Evolutionary conservation across 2,329 filamentous ascomycete genomes (phyloP).

Genomic region (Periconia macrospinosa): DNA sequence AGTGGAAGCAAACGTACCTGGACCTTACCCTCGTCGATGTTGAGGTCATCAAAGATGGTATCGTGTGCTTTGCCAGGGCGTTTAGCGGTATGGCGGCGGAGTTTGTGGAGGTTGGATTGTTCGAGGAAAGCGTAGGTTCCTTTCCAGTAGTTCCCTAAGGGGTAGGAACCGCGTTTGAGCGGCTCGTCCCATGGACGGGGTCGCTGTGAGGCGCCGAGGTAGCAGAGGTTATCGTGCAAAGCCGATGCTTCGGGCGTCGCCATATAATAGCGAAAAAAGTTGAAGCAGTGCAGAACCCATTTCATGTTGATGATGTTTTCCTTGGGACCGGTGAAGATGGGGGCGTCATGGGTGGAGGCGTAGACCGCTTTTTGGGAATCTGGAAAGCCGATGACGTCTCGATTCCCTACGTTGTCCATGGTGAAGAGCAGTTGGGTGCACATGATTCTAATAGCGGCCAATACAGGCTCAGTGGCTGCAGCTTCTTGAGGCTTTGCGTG

Average conservation of each 20-base stretch:
- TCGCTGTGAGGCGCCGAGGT: constrained; percentile 39
- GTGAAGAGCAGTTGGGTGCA: constrained; percentile 35
- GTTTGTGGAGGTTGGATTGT: constrained; percentile 13
- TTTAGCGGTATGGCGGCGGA: constrained; percentile 23
- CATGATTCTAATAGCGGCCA: constrained; percentile 38
- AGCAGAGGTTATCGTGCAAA: constrained; percentile 39
- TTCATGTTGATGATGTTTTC: constrained; percentile 47
- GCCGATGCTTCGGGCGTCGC: constrained; percentile 41
- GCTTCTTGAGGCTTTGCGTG: constrained; percentile 4
- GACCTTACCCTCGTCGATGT: constrained; percentile 30
- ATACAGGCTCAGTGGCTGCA: constrained; percentile 10
- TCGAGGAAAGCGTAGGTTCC: constrained; percentile 52
- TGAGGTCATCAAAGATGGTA: constrained; percentile 32
- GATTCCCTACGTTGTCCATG: constrained; percentile 35
- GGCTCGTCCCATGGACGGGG: constrained; percentile 49
- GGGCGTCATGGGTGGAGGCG: constrained; percentile 28
- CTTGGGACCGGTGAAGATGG: constrained; percentile 46
- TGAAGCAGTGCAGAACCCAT: constrained; percentile 52
- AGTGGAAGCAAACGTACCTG: constrained; percentile 25
- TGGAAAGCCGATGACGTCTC: no score
- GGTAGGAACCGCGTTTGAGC: constrained; percentile 36
- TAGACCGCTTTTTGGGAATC: constrained; percentile 52
- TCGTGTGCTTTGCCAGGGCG: constrained; percentile 3
- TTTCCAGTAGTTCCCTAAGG: constrained; percentile 52
- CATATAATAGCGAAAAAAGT: constrained; percentile 59